phyloP scores from a whole-genome alignment of 495 filamentous ascomycete genomes.

The Geoglossum glabrum region DNA sequence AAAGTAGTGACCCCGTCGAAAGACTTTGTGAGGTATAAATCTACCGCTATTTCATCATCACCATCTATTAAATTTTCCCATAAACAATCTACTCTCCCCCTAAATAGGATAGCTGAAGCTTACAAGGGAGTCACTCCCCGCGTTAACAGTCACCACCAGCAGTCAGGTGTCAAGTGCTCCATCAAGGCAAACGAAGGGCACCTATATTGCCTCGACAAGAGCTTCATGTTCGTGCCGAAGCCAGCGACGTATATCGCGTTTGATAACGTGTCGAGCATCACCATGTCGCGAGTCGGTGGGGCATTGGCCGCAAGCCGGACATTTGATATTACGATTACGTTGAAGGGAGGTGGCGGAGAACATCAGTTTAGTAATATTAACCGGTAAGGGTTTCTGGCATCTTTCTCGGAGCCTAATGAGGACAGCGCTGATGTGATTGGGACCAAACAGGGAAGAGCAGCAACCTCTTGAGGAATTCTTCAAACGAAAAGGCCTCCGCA shows the following conservation, averaged over 20 bases:
- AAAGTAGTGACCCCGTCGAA: conserved; percentile 84
- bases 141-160: conserved; percentile 53
- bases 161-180: conserved; percentile 94
- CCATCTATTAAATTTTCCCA: neutral
- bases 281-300: conserved; percentile 88
- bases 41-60: conserved; percentile 3
- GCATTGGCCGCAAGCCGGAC: conserved; percentile 86
- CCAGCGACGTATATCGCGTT: conserved; percentile 90
- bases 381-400: conserved; percentile 28
- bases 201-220: conserved; percentile 91
- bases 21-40: conserved; percentile 53
- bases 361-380: conserved; percentile 99
- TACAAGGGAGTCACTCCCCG: neutral
- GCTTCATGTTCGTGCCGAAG: conserved; percentile 97
- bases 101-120: neutral
- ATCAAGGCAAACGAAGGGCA: conserved; percentile 98
- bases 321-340: conserved; percentile 82
- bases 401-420: neutral
- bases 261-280: conserved; percentile 72
- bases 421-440: neutral
- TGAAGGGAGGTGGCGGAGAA: conserved; percentile 60
- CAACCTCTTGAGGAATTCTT: conserved; percentile 91
- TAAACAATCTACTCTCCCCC: neutral
- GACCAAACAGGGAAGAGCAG: conserved; percentile 58
- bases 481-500: conserved; percentile 75